Evolutionary conservation across 2,329 filamentous ascomycete genomes (phyloP).

Genomic region (Aschersonia sp.): DNA sequence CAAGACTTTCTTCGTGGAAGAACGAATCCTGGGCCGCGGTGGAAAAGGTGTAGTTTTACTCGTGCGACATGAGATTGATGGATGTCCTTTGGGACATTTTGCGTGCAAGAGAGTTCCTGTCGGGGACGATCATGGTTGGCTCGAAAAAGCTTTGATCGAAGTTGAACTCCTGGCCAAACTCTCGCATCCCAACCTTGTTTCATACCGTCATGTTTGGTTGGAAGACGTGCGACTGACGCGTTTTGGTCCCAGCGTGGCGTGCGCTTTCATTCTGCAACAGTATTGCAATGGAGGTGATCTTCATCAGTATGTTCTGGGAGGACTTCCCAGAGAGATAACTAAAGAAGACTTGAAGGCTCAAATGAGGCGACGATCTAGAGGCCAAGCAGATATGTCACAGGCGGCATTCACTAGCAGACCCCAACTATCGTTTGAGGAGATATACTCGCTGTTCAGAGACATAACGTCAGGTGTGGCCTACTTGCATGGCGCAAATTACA

Average conservation of each 20-base stretch:
- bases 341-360: slow-evolving; percentile 82
- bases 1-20: slow-evolving; percentile 80
- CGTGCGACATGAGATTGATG: slow-evolving; percentile 86
- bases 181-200: slow-evolving; percentile 88
- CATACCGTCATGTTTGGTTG: slow-evolving; percentile 94
- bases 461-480: slow-evolving; percentile 86
- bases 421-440: slow-evolving; percentile 64
- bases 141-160: slow-evolving; percentile 85
- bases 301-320: slow-evolving; percentile 70
- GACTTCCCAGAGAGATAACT: slow-evolving; percentile 46
- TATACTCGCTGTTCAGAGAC: slow-evolving; percentile 92
- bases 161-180: slow-evolving; percentile 85
- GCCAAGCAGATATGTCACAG: slow-evolving; percentile 49
- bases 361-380: slow-evolving; percentile 67
- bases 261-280: slow-evolving; percentile 92
- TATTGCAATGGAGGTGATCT: slow-evolving; percentile 93
- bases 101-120: slow-evolving; percentile 96
- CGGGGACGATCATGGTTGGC: slow-evolving; percentile 84
- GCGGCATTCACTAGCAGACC: slow-evolving; percentile 28
- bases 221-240: slow-evolving; percentile 73
- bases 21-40: slow-evolving; percentile 71
- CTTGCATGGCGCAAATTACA: slow-evolving; percentile 80
- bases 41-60: slow-evolving; percentile 90
- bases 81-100: slow-evolving; percentile 76
- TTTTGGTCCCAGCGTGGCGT: slow-evolving; percentile 84